Evolutionary conservation across 192 early-diverging fungal genomes (phyloP), one percentile per base, ranked within the genome.

Genomic region (Gryganskiella cystojenkinii): DNA sequence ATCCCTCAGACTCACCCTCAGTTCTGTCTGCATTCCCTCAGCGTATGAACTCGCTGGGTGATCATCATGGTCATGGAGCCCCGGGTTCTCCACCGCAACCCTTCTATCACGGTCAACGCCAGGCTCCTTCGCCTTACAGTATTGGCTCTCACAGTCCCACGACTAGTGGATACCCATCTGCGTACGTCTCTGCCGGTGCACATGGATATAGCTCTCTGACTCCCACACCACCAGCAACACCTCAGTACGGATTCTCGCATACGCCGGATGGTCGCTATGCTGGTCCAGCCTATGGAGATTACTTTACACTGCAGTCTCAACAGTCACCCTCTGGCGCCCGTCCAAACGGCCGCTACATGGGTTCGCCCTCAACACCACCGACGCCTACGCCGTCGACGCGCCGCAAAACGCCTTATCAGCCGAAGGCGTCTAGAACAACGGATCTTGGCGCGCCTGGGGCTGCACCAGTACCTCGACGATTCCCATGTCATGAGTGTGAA

Each of bases 141-240:
- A 61, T 78, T 58, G 74, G 74, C 24, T 68, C 74, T 9, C 65
- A 78, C 25, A 78, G 74, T 25, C 74, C 74, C 24, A 78, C 67
- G 22, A 44, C 65, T 0, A 69, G 34, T 53, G 74, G 74, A 20
- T 78, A 78, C 33, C 30, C 73, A 40, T 53, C 74, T 10, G 56
- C 63, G 19, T 78, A 78, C 14, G 66, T 55, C 6, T 30, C 60
- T 24, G 24, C 63, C 0, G 50, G 50, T 52, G 31, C 50, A 24
- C 65, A 54, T 24, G 67, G 61, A 64, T 67, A 50, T 19, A 67
- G 56, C 60, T 62, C 72, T 14, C 62, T 78, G 55, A 78, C 65
- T 10, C 74, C 74, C 1, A 78, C 74, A 0, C 74, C 74, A 8
- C 74, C 74, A 0, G 67, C 74, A 0, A 78, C 74, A 1, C 74